Base-by-base conservation (phyloP, 805 yeast species). In the Saccharomyces mikatae region DNA sequence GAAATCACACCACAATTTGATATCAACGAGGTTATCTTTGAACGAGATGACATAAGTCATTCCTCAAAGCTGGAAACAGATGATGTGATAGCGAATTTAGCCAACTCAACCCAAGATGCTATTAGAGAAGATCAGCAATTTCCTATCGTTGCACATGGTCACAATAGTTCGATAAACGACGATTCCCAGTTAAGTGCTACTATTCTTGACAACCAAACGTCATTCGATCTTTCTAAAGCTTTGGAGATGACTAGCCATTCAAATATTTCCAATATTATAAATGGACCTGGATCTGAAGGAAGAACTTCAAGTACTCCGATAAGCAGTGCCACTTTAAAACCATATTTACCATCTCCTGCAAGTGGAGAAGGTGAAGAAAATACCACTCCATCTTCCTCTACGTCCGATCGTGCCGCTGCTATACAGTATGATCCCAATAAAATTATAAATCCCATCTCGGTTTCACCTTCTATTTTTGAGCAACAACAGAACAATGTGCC, bases 171-270 rank as follows among this genome's bases (percentile, higher is more conserved):
- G 13, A 21, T 24, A 6, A 36, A 36, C 22, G 44, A 36, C 44
- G 17, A 36, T 36, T 36, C 44, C 10, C 22, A 36, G 4, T 36
- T 36, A 9, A 36, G 44, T 11, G 44, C 17, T 36, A 9, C 44
- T 2, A 36, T 36, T 21, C 44, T 36, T 17, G 44, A 17, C 24
- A 36, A 36, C 13, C 44, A 58, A 50, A 58, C 60, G 5, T 60
- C 68, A 17, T 63, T 65, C 46, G 67, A 66, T 56, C 58, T 66
- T n/a, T 65, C 70, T 13, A 65, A 65, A 51, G 69, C 70, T 5
- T 52, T 66, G 32, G 66, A 66, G 54, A 66, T 66, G 44, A n/a
- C 62, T 62, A 24, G 44, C 24, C 24, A 36, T 17, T 36, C 44
- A 36, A 36, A 36, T 11, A 36, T 36, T 17, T 9, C 24, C 24